Evolutionary conservation across 352 stramenopile genomes (phyloP).

Genomic region (Globisporangium barbulae): DNA sequence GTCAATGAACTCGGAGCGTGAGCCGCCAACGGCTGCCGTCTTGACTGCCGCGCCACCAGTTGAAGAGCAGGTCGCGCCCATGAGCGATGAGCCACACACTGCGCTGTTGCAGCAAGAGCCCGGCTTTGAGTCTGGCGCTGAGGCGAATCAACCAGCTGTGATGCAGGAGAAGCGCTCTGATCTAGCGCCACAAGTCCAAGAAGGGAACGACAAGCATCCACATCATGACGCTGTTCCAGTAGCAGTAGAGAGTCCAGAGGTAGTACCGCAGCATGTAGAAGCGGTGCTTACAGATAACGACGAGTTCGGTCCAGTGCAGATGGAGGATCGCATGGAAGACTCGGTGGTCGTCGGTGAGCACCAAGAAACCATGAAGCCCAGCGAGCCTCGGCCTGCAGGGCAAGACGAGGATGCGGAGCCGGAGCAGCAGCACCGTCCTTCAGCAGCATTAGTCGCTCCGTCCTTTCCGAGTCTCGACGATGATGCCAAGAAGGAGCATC

Average conservation of each 20-base stretch:
- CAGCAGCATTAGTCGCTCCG: not conserved
- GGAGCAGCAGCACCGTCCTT: not conserved
- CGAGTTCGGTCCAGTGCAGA: not conserved
- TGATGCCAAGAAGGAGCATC: not conserved
- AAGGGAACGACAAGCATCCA: not conserved
- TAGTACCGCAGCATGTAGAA: not conserved
- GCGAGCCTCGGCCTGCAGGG: not conserved
- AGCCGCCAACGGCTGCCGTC: not conserved
- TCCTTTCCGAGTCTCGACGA: no score
- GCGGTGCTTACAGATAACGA: not conserved
- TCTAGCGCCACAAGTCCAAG: not conserved
- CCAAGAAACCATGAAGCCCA: not conserved
- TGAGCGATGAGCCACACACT: not conserved
- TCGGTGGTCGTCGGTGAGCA: not conserved
- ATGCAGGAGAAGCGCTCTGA: not conserved
- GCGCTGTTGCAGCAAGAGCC: not conserved
- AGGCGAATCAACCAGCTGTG: not conserved
- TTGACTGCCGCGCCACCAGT: not conserved
- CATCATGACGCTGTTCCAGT: not conserved
- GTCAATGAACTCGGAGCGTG: conserved; percentile 2
- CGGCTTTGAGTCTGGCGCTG: not conserved
- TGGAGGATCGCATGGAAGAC: conserved; percentile 2
- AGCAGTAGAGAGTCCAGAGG: not conserved
- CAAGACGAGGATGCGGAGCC: not conserved
- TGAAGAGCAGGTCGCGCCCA: not conserved